Percentiles rank a stretch among this genome's conserved stretches.
Conservation (phyloP, 768 basidiomycete species). For the Calocera viscosa region DNA sequence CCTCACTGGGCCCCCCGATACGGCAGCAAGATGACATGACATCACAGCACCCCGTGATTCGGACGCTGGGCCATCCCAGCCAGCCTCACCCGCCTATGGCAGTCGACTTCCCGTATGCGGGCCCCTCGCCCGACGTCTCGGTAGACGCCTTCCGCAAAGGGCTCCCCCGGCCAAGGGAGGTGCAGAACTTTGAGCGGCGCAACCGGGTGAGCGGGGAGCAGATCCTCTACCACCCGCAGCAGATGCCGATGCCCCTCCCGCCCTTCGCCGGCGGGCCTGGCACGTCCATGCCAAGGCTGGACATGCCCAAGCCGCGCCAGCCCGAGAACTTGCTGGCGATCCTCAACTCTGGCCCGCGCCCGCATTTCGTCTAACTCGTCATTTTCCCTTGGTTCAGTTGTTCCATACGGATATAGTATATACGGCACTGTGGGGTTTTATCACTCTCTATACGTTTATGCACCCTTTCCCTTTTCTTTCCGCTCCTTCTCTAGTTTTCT, state of each 20-base stretch:
- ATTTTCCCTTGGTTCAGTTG: not conserved
- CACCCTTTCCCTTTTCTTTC: slow-evolving; percentile 1
- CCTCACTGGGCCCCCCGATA: not conserved
- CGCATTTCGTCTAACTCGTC: slow-evolving; percentile 3
- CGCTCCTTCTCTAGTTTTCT: slow-evolving; percentile 16
- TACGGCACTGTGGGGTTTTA: not conserved
- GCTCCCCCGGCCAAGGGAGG: not conserved
- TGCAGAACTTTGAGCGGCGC: not conserved
- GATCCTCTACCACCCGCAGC: not conserved
- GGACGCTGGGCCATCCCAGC: not conserved
- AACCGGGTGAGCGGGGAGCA: not conserved
- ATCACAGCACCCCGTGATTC: not conserved
- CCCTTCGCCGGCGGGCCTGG: not conserved
- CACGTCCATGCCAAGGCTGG: not conserved
- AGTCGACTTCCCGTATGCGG: not conserved
- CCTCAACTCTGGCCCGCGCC: slow-evolving; percentile 15
- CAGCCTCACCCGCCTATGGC: not conserved
- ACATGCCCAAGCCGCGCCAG: slow-evolving; percentile 14
- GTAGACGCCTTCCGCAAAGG: not conserved
- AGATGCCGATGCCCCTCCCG: not conserved
- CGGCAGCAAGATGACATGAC: not conserved
- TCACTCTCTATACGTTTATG: not conserved
- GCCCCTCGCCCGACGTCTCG: not conserved
- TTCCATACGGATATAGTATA: slow-evolving; percentile 9
- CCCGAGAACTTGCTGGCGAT: slow-evolving; percentile 19